Evolutionary conservation across 305 asterid genomes (phyloP), one percentile per base, ranked within the genome.

Genomic region (Monarda citriodora): DNA sequence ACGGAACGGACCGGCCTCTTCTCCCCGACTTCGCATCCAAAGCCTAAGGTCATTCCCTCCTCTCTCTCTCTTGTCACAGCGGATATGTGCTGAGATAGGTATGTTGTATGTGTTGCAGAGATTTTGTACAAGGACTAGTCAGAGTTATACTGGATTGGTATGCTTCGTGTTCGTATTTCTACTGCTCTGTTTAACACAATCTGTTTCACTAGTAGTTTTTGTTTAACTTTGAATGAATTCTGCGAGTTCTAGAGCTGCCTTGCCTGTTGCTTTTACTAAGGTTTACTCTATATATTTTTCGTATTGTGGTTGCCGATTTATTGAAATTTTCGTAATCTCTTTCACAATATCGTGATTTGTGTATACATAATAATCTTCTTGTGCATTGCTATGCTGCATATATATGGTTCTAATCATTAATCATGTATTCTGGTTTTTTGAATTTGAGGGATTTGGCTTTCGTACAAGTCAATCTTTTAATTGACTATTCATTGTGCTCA

Each of bases 21-120:
- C 70, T 77, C 74, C 73, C 74, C 69, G 46, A 53, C 67, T 77
- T 73, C 58, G 82, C 74, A 14, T 66, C 32, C 23, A 56, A 63
- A 48, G 67, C 74, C 47, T 53, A n/a, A 67, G 79, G 82, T 69
- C 9, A 50, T 9, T 20, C 41, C n/a, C 17, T 38, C 15, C 40
- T 1, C 40, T 2, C 40, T 0, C 40, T 2, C 38, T 7, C 17
- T 3, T 34, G 21, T 9, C 54, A 60, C 31, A 18, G 5, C 15
- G 22, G 37, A 37, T 20, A 21, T 54, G 34, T 16, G 55, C 38
- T 29, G 23, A 41, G n/a, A 53, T 31, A 10, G 46, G 8, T 32
- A 26, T 57, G 62, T 23, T 9, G 20, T 18, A 3, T 70, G 47
- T 50, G 47, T 50, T 69, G 74, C 76, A 77, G 79, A 77, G 15